Evolutionary conservation across 2,329 filamentous ascomycete genomes (phyloP), one percentile per base, ranked within the genome.

Genomic region (Hymenoscyphus fraxineus): DNA sequence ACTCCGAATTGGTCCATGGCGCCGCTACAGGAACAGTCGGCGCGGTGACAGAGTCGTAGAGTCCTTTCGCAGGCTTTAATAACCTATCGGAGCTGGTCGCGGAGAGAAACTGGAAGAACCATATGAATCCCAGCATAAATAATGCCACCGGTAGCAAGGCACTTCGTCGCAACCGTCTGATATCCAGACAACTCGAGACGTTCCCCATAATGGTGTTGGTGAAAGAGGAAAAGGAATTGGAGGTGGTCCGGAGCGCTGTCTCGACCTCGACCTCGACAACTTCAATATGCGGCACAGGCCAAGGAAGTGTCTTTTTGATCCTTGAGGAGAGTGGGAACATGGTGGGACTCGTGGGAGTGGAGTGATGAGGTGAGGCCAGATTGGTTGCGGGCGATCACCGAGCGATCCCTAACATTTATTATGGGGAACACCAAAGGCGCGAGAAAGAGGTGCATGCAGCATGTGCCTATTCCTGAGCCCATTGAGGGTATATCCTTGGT

Each of bases 41-140:
- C n/a, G 39, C 7, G 13, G 44, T 57, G 40, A 66, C 54, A 7
- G 22, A 51, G 10, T 59, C 19, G 13, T 56, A 32, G 27, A 57
- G 12, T 19, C 40, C 55, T 35, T 63, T 61, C 31, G 63, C 54
- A 16, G 63, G 58, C 41, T 60, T n/a, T 16, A 64, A 38, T 12
- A 61, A 40, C 9, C 22, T 56, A 10, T 44, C 51, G 15, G 44
- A 47, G 63, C 13, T 38, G 22, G 44, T 35, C 16, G 27, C 51
- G 1, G 58, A 56, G 41, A 64, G 58, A 6, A 64, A 19, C n/a
- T 47, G 9, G 58, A 27, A 60, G 27, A 60, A 38, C 44, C 62
- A 60, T 27, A 64, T 64, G 27, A 58, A 35, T 19, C 56, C 58
- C 16, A 64, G n/a, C 12, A 57, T 35, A 35, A 47, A 64, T 19